Percentiles rank a stretch among this genome's conserved stretches.
Conservation (phyloP, 495 filamentous ascomycete species). For the Cairneyella variabilis region DNA sequence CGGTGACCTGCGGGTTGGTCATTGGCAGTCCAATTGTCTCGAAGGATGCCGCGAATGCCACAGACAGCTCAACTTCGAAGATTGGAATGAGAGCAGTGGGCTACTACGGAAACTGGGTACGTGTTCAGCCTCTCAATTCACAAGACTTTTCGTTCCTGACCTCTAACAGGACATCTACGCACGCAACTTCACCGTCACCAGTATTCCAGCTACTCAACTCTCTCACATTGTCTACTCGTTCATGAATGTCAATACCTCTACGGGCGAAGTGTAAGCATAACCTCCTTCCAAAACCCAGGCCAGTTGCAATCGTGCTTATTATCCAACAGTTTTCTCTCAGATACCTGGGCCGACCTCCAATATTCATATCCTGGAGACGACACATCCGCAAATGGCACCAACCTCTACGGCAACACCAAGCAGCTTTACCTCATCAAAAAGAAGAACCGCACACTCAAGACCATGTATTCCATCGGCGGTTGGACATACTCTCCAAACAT, state of each 20-base stretch:
- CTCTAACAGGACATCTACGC: slow-evolving; percentile 72
- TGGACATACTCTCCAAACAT: slow-evolving; percentile 93
- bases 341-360: slow-evolving; percentile 78
- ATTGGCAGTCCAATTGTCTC: background rate
- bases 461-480: slow-evolving; percentile 86
- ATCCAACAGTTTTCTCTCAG: slow-evolving; percentile 57
- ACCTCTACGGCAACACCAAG: slow-evolving; percentile 86
- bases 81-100: slow-evolving; percentile 1
- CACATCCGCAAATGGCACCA: slow-evolving; percentile 59
- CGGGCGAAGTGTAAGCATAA: slow-evolving; percentile 52
- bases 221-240: slow-evolving; percentile 83
- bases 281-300: background rate
- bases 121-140: background rate
- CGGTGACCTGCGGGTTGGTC: background rate
- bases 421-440: slow-evolving; percentile 90
- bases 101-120: slow-evolving; percentile 15
- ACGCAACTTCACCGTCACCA: slow-evolving; percentile 77
- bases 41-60: background rate
- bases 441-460: slow-evolving; percentile 79
- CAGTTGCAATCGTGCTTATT: background rate
- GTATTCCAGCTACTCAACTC: slow-evolving; percentile 79
- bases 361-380: slow-evolving; percentile 82
- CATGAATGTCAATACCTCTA: slow-evolving; percentile 57
- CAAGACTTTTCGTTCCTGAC: background rate
- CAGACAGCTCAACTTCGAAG: background rate